Conservation (phyloP, 768 basidiomycete species). For the Collybia mongolica region DNA sequence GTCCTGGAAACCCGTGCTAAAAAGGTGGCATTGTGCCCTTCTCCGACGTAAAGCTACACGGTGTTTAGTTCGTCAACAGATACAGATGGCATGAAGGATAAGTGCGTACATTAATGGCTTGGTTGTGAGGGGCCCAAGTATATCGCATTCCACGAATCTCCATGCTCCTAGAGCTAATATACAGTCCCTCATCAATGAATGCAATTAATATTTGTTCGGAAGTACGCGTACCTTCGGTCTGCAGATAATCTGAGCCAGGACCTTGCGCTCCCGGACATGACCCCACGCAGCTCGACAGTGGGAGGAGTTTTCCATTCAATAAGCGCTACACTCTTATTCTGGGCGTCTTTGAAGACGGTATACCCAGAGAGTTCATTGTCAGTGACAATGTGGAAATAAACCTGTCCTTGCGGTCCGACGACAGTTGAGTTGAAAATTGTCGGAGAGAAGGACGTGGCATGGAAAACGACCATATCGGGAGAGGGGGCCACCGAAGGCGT, state of each 20-base stretch:
- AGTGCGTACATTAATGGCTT: constrained; percentile 49
- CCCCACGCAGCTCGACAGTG: constrained; percentile 51
- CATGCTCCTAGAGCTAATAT: constrained; percentile 48
- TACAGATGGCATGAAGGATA: background rate
- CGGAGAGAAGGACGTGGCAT: constrained; percentile 50
- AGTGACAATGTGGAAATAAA: constrained; percentile 49
- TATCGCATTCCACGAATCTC: constrained; percentile 47
- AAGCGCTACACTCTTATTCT: constrained; percentile 47
- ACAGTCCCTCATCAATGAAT: background rate
- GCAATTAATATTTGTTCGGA: background rate
- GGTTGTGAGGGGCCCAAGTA: constrained; percentile 54
- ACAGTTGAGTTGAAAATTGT: constrained; percentile 55
- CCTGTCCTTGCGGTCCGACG: constrained; percentile 47
- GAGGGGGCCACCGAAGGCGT: constrained; percentile 37
- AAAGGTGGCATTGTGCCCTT: constrained; percentile 27
- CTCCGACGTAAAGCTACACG: constrained; percentile 45
- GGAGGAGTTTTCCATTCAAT: constrained; percentile 56
- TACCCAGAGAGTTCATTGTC: constrained; percentile 48
- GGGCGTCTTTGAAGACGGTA: constrained; percentile 50
- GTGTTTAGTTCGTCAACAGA: constrained; percentile 3
- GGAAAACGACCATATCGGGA: constrained; percentile 36
- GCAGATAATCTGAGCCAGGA: constrained; percentile 55
- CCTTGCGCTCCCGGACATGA: constrained; percentile 42
- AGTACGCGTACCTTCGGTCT: constrained; percentile 36
- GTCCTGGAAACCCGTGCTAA: constrained; percentile 50